Conservation (phyloP, 75 land plant genomes). For the Gnetum montanum region DNA sequence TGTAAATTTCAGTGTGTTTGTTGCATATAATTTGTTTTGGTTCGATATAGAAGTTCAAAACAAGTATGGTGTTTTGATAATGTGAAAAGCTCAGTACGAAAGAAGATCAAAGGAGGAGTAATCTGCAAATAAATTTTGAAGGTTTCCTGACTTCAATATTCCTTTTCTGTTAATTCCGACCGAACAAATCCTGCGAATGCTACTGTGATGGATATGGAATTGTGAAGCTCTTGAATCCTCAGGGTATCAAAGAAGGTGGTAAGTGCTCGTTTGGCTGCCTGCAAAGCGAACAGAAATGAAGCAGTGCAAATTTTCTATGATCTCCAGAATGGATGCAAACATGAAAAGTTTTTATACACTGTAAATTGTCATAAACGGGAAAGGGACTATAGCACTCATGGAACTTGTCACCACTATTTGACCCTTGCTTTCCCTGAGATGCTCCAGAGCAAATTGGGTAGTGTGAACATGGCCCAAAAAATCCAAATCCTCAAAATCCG, state of each 20-base stretch:
- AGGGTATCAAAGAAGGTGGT: conserved; percentile 29
- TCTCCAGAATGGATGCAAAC: background rate
- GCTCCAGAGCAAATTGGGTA: conserved; percentile 22
- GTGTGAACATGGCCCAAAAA: conserved; percentile 25
- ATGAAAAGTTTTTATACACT: conserved; percentile 14
- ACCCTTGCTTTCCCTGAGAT: conserved; percentile 23
- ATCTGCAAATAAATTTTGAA: too few species aligned
- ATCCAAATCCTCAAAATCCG: conserved; percentile 33
- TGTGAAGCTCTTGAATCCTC: conserved; percentile 14
- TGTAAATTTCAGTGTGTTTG: too few species aligned
- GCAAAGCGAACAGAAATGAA: too few species aligned
- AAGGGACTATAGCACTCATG: conserved; percentile 23
- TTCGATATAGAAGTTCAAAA: too few species aligned
- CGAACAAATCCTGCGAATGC: conserved; percentile 25
- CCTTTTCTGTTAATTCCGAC: conserved; percentile 20
- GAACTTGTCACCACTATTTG: conserved; percentile 24
- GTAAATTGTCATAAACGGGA: conserved; percentile 22
- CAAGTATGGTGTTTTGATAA: too few species aligned
- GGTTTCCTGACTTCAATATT: too few species aligned
- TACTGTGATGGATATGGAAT: conserved; percentile 16
- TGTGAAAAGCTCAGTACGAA: too few species aligned
- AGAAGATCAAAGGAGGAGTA: too few species aligned
- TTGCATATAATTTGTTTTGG: too few species aligned
- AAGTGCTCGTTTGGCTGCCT: conserved; percentile 31
- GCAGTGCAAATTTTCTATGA: too few species aligned